phyloP scores from a whole-genome alignment of 257 asterid genomes.

The Craterostigma plantagineum region DNA sequence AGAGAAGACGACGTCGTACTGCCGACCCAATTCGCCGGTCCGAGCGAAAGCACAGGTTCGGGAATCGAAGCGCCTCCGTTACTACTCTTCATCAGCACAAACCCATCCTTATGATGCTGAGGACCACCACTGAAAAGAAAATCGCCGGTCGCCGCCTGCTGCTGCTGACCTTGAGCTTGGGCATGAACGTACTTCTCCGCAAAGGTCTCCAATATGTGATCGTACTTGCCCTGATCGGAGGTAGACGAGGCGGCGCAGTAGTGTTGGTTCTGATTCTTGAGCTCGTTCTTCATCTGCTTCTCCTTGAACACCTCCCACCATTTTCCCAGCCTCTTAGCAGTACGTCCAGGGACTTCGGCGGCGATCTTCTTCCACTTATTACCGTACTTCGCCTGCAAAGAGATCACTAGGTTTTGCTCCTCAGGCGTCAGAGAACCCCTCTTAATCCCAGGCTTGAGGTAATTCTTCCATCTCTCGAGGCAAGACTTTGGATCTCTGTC shows the following conservation, averaged over 20 bases:
- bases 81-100: slow-evolving; percentile 25
- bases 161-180: slow-evolving; percentile 24
- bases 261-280: slow-evolving; percentile 10
- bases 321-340: slow-evolving; percentile 74
- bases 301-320: slow-evolving; percentile 95
- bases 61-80: slow-evolving; percentile 4
- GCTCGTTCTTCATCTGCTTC: slow-evolving; percentile 53
- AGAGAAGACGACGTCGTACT: slow-evolving; percentile 26
- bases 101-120: slow-evolving; percentile 23
- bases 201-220: slow-evolving; percentile 55
- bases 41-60: slow-evolving; percentile 21
- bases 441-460: slow-evolving; percentile 62
- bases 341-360: slow-evolving; percentile 73
- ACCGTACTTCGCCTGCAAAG: slow-evolving; percentile 57
- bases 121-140: slow-evolving; percentile 10
- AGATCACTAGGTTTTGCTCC: slow-evolving; percentile 54
- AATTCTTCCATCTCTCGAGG: slow-evolving; percentile 65
- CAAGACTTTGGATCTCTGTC: slow-evolving; percentile 77
- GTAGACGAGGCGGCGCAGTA: slow-evolving; percentile 13
- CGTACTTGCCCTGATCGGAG: slow-evolving; percentile 44
- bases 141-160: slow-evolving; percentile 10
- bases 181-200: slow-evolving; percentile 75
- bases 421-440: slow-evolving; percentile 56
- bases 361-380: slow-evolving; percentile 76
- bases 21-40: slow-evolving; percentile 26